Evolutionary conservation across 305 asterid species (phyloP), one percentile per base, ranked within the genome.

Genomic region (Solanum hybrid): DNA sequence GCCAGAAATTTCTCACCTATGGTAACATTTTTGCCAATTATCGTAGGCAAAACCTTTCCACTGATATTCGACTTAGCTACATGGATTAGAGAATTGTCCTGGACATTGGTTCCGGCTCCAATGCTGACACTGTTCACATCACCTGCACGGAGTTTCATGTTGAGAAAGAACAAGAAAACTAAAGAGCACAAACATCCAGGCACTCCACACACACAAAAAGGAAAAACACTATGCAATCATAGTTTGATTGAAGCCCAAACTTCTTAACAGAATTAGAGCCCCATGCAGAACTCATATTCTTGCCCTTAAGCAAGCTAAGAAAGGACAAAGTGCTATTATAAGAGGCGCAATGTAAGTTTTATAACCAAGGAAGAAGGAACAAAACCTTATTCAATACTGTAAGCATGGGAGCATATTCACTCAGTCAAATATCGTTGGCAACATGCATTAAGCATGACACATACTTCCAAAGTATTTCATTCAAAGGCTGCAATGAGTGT

Each of bases 21-120:
- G 71, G 99, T 97, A 81, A 97, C 99, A 88, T 96, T 95, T 94
- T 95, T 89, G 15, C 99, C 99, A 75, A 97, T 92, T 77, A 89
- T 89, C 78, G 95, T 96, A 82, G 99, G 98, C 94, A 95, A 91
- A 91, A 96, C 99, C 93, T 95, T 95, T 90, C 99, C 99, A 79
- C 93, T 92, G 69, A 97, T 91, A 94, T 97, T 96, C 27, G 99
- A 97, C 91, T 95, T 97, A 88, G 99, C 99, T 27, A 97, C 99
- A 89, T 97, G 99, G 87, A 97, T 96, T 87, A 96, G 98, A 89
- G 99, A 94, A 88, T 97, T 95, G 91, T 97, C 99, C 90, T 97
- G 99, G 90, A 97, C 95, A 91, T 97, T 97, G 89, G 99, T 97
- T 92, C 99, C 98, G 82, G 95, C 78, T 85, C 99, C 99, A 69